Evolutionary conservation across 2,329 filamentous ascomycete genomes (phyloP), one percentile per base, ranked within the genome.

Genomic region (Xylaria hypoxylon): DNA sequence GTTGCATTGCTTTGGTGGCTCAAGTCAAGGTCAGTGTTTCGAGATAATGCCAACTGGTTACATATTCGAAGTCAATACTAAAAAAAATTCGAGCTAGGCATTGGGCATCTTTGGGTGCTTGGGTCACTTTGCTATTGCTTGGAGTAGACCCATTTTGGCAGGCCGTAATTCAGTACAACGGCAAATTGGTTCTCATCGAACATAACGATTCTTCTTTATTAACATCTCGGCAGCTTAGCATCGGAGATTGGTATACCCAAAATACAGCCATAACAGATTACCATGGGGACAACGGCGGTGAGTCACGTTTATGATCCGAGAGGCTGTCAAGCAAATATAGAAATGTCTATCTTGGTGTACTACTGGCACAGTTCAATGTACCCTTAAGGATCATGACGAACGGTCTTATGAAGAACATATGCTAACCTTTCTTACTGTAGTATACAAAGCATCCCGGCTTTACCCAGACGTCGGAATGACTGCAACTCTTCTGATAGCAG

Each of bases 81-180:
- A 48, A 13, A 24, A 33, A 28, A 2, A 28, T 10, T 35, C 47
- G 22, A 35, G 2, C 17, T 44, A 68, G 61, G 24, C 51, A 65
- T 26, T 58, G 50, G 58, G 44, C 52, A 0, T 52, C 58, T 15
- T 17, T 68, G 33, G 65, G 65, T 33, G 62, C 65, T 13, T 65
- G 57, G 57, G 62, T 65, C 31, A 59, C 42, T 2, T 40, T 65
- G 8, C 35, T 48, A 11, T 44, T 68, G 24, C 65, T 68, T 19
- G 51, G 33, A 10, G 11, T 62, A 17, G 65, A 65, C 22, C 62
- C 62, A 1, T 65, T 68, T 47, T 50, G 56, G 26, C 65, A 68
- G 33, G 62, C 65, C 5, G 40, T 65, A 6, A 58, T 68, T 50
- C 31, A 45, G 4, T 65, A 62, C 11, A 33, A 48, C 17, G 48